These are phyloP conservation scores for Podospora fimiseda DNA, from an alignment of 495 filamentous ascomycete genomes.

Conservation along the genomic window DNA sequence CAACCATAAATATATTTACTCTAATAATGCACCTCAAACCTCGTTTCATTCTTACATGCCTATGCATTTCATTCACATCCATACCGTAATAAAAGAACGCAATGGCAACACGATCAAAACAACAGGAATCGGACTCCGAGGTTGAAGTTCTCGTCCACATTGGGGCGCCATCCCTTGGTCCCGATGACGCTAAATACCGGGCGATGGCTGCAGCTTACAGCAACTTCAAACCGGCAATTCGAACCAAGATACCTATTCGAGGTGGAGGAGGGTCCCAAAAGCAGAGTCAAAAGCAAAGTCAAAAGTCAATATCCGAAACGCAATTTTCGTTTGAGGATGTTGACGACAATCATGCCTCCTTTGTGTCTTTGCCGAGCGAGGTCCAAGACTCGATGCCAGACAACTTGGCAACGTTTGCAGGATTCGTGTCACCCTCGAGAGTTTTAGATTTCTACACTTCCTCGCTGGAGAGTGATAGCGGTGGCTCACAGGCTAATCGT, in stretches of 20 bases:
- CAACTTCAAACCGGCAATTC: conserved; percentile 42
- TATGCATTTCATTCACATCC: neutral
- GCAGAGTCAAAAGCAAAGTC: neutral
- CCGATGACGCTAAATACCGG: conserved; percentile 59
- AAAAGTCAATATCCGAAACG: neutral
- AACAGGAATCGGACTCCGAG: conserved; percentile 9
- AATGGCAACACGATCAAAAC: neutral
- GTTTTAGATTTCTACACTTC: conserved; percentile 37
- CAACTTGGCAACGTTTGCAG: conserved; percentile 20
- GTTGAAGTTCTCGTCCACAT: conserved; percentile 66
- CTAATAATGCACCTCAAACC: neutral
- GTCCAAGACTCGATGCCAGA: conserved; percentile 37
- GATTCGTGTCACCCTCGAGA: conserved; percentile 35
- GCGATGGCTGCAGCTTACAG: conserved; percentile 56
- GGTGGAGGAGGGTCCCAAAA: neutral
- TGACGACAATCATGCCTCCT: conserved; percentile 37
- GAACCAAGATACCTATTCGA: conserved; percentile 6
- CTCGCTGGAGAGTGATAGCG: conserved; percentile 23
- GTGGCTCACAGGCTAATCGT: conserved; percentile 5
- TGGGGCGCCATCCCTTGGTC: conserved; percentile 52
- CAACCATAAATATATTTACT: too few species aligned
- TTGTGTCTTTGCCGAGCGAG: conserved; percentile 33
- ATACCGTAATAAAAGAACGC: too few species aligned
- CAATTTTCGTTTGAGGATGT: conserved; percentile 40
- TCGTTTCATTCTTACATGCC: neutral